Evolutionary conservation across 345 rosid genomes (phyloP).

Genomic region (Adansonia digitata): DNA sequence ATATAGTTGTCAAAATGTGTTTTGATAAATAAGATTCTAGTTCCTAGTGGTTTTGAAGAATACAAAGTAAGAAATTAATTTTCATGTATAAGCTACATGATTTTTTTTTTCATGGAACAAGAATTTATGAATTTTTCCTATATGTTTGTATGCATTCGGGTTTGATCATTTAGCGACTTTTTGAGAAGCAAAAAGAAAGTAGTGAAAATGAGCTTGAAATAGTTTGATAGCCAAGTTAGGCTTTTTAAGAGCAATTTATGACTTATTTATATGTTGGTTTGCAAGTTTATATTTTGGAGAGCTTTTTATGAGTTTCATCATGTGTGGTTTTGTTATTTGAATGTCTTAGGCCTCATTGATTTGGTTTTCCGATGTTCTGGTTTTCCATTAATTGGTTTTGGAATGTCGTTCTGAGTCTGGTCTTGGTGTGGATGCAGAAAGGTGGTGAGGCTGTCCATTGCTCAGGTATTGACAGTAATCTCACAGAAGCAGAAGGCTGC

Average conservation of each 20-base stretch:
- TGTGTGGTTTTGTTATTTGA: neutral
- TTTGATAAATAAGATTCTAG: neutral
- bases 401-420: neutral
- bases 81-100: neutral
- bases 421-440: constrained; percentile 39
- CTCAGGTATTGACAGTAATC: constrained; percentile 84
- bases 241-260: too few relatives aligned
- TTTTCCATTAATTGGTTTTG: constrained; percentile 17
- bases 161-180: neutral
- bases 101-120: neutral
- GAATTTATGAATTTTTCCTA: neutral
- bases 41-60: neutral
- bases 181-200: neutral
- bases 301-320: neutral
- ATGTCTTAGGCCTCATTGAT: neutral
- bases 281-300: neutral
- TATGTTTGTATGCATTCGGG: neutral
- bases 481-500: constrained; percentile 90
- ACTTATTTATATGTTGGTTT: neutral
- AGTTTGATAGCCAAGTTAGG: neutral
- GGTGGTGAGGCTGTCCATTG: constrained; percentile 91
- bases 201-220: neutral
- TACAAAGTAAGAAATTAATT: neutral
- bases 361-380: neutral
- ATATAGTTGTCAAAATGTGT: neutral